Conservation (phyloP, 495 filamentous ascomycete species). For the Penicillium ochrochloron region DNA sequence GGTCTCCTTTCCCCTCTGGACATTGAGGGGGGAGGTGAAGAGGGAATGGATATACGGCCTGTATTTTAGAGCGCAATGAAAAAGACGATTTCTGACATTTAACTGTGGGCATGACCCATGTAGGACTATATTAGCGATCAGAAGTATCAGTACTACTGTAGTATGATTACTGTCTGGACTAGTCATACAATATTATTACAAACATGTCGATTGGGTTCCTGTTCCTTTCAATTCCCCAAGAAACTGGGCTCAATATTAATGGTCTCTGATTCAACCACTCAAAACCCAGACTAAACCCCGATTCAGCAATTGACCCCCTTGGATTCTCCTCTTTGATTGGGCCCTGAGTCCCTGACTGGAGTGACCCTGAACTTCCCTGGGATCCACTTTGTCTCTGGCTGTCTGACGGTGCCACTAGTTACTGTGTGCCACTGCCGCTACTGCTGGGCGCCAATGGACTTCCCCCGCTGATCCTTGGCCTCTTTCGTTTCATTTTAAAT, state of each 20-base stretch:
- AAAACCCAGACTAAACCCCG: not conserved
- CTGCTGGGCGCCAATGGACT: not conserved
- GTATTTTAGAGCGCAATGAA: constrained; percentile 20
- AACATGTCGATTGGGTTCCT: too few relatives aligned
- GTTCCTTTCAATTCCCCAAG: too few relatives aligned
- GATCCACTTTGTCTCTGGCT: not conserved
- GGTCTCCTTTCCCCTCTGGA: constrained; percentile 8
- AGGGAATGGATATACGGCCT: constrained; percentile 9
- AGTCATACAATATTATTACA: too few relatives aligned
- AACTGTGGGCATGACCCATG: not conserved
- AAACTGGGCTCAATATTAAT: too few relatives aligned
- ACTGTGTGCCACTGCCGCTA: too few relatives aligned
- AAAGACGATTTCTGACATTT: constrained; percentile 2
- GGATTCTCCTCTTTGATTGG: not conserved
- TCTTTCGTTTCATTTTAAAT: constrained; percentile 1
- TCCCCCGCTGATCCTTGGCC: constrained; percentile 17
- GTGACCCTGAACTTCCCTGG: too few relatives aligned
- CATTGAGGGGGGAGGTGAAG: constrained; percentile 8
- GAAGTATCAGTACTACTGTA: too few relatives aligned
- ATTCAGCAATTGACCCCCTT: not conserved
- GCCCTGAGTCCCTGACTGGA: too few relatives aligned
- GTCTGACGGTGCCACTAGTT: not conserved
- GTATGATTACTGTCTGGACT: too few relatives aligned
- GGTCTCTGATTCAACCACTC: too few relatives aligned
- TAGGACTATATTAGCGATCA: too few relatives aligned